A percentile compares a stretch with the other conserved stretches of the same genome.
Conservation (phyloP, 345 rosid genomes). For the Eucalyptus curtisii region DNA sequence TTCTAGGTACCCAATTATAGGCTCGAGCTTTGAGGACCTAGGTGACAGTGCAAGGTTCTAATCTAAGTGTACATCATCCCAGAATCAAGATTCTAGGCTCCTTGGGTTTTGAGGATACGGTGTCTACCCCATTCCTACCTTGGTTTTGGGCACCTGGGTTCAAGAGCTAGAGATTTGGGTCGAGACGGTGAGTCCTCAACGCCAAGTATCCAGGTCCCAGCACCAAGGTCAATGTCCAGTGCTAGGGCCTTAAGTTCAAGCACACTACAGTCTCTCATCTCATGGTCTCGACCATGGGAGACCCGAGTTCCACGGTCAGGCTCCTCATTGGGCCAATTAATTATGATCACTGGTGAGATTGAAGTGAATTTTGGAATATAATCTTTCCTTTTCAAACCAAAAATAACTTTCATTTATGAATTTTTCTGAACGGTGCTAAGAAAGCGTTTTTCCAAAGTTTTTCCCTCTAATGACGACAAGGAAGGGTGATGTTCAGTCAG, state of each 20-base stretch:
- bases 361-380: background rate
- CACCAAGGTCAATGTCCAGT: background rate
- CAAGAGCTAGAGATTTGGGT: background rate
- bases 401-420: background rate
- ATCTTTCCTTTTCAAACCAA: background rate
- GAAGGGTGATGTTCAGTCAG: background rate
- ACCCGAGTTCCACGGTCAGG: rapidly evolving
- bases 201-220: background rate
- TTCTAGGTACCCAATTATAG: background rate
- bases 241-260: background rate
- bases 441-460: background rate
- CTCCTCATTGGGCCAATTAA: background rate
- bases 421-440: background rate
- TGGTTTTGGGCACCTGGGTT: background rate
- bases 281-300: background rate
- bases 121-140: background rate
- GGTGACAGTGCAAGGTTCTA: background rate
- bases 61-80: background rate
- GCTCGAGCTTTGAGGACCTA: background rate
- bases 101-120: background rate
- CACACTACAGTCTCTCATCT: background rate
- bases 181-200: rapidly evolving
- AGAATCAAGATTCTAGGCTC: background rate
- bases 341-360: background rate
- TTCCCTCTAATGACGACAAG: background rate